Conservation (phyloP, 306 rosid species). For the Boehmeria nivea region DNA sequence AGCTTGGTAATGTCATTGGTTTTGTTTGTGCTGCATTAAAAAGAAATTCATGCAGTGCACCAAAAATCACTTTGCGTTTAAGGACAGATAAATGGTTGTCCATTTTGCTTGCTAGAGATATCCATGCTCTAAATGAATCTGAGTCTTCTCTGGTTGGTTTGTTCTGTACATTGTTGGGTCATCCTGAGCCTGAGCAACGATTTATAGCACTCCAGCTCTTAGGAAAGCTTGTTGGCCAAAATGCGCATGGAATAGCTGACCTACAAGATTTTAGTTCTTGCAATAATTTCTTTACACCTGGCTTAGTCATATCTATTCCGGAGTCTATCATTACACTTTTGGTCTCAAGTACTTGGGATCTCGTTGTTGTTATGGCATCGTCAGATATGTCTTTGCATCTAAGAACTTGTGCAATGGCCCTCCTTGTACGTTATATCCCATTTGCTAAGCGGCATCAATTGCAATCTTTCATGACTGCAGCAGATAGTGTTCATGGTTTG, state of each 20-base stretch:
- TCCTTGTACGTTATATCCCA: conserved; percentile 70
- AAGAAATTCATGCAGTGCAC: conserved; percentile 58
- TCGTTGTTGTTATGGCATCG: conserved; percentile 64
- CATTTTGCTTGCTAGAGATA: conserved; percentile 48
- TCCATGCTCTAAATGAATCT: conserved; percentile 47
- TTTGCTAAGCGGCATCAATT: conserved; percentile 62
- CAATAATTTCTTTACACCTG: conserved; percentile 38
- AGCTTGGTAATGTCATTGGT: conserved; percentile 49
- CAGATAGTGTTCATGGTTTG: conserved; percentile 63
- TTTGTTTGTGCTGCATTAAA: conserved; percentile 61
- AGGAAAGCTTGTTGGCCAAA: conserved; percentile 65
- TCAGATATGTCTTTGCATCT: conserved; percentile 59
- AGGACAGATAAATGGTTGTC: conserved; percentile 73
- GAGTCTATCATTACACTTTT: conserved; percentile 48
- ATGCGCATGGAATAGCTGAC: conserved; percentile 35
- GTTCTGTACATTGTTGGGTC: conserved; percentile 67
- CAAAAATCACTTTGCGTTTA: conserved; percentile 78
- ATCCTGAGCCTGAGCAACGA: conserved; percentile 92
- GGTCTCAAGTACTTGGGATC: conserved; percentile 87
- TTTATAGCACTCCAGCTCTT: conserved; percentile 61
- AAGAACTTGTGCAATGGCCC: conserved; percentile 64
- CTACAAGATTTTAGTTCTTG: conserved; percentile 31
- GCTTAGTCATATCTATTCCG: conserved; percentile 32
- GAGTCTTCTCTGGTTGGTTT: conserved; percentile 57
- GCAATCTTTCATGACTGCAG: conserved; percentile 68